Evolutionary conservation across 176 grass and related monocot species (phyloP).

Genomic region (Cymbopogon citratus): DNA sequence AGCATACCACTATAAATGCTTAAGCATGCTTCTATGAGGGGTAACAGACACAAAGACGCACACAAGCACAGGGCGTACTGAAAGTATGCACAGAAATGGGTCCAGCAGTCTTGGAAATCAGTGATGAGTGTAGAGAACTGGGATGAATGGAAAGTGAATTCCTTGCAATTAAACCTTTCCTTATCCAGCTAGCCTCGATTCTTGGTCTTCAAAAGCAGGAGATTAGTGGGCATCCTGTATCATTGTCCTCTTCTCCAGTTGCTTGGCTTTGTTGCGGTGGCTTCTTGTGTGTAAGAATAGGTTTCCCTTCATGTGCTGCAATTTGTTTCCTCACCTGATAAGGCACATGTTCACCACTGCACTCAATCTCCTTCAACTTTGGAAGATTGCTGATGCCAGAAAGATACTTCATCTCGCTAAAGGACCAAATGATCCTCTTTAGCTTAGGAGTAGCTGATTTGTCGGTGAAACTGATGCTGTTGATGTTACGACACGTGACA

Average conservation of each 20-base stretch:
- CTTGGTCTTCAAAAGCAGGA: not conserved
- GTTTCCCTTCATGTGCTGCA: not conserved
- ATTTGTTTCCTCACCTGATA: not conserved
- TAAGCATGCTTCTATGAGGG: not conserved
- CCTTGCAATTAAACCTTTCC: not conserved
- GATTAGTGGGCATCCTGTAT: not conserved
- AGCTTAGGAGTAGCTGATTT: not conserved
- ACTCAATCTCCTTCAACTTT: not conserved
- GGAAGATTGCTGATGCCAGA: not conserved
- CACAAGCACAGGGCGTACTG: not conserved
- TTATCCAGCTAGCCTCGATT: not conserved
- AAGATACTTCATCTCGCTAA: not conserved
- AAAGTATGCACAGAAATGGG: not conserved
- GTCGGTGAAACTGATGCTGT: not conserved
- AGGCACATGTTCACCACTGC: not conserved
- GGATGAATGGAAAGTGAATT: not conserved
- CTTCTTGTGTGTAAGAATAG: not conserved
- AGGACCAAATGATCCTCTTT: not conserved
- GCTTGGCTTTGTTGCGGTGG: not conserved
- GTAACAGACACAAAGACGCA: not conserved
- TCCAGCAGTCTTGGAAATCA: not conserved
- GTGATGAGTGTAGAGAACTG: not conserved
- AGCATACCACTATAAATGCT: not conserved
- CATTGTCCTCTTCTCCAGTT: not conserved
- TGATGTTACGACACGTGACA: not conserved